Base-by-base conservation (phyloP, 2,329 filamentous ascomycete species). In the Xylariaceae sp. region DNA sequence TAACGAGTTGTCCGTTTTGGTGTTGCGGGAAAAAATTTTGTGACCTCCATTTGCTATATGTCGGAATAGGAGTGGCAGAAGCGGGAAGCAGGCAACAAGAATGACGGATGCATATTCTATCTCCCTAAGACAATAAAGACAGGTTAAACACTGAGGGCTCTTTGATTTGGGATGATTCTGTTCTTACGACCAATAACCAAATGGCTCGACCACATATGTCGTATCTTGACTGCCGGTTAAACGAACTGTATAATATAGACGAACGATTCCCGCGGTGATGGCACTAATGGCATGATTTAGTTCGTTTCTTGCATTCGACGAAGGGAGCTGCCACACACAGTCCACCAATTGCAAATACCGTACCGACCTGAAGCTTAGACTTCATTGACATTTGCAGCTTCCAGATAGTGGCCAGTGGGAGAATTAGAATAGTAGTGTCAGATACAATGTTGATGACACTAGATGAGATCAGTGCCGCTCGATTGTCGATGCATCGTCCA, bases 391-490 rank as follows among this genome's bases (percentile, higher is more conserved):
- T 5, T 16, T 42, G 38, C 1, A 46, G 22, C 5, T 37, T 19
- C 6, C 38, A 29, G 16, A 51, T 36, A 19, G 23, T 22, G n/a
- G 22, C 8, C 5, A 42, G 3, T 11, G 46, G 46, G 6, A 44
- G 2, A 10, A 48, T 2, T 1, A 44, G 20, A 12, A 48, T 48
- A 22, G 37, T n/a, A 22, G 43, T 10, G 23, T 51, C 49, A 6
- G 49, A 51, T 7, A 48, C 8, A 23, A 51, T 17, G 19, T 51
- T 51, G 16, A 51, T 34, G 6, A 34, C 40, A 16, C 33, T 37
- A 2, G 37, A 22, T 2, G 42, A 22, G 12, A 45, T 36, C 3
- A 48, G 8, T 23, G 20, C 20, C 11, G 25, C 38, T 5, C 32
- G 5, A 10, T n/a, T 34, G 14, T 46, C 12, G 19, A 46, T 46